Conservation (phyloP, 148 eudicot genomes). For the Amaranthus palmeri region DNA sequence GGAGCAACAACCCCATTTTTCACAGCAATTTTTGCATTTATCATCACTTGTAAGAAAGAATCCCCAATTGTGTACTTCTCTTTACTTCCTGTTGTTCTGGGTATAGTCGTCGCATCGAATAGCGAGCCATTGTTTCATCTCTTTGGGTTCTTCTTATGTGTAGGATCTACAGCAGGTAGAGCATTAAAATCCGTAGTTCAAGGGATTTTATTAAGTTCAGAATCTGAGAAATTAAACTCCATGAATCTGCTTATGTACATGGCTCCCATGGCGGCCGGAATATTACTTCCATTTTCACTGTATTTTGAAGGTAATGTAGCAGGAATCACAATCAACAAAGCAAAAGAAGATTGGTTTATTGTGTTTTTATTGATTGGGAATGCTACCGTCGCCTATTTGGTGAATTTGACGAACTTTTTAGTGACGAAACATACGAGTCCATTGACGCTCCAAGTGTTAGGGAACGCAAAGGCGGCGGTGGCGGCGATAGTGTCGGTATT, state of each 20-base stretch:
- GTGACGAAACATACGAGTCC: constrained; percentile 95
- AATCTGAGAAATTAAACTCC: constrained; percentile 67
- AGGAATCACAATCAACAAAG: constrained; percentile 50
- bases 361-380: constrained; percentile 60
- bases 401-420: constrained; percentile 67
- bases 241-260: constrained; percentile 77
- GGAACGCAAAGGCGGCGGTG: constrained; percentile 86
- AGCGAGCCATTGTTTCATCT: constrained; percentile 72
- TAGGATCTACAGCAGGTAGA: constrained; percentile 77
- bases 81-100: constrained; percentile 65
- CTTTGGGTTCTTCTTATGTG: constrained; percentile 65
- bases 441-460: constrained; percentile 75
- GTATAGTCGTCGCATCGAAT: constrained; percentile 73
- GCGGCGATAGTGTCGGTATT: constrained; percentile 88
- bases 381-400: constrained; percentile 83
- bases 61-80: constrained; percentile 51
- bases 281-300: constrained; percentile 63
- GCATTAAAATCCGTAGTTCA: constrained; percentile 82
- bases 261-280: constrained; percentile 86
- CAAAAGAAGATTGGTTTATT: constrained; percentile 48
- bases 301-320: constrained; percentile 71
- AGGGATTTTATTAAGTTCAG: constrained; percentile 54
- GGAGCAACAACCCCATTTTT: constrained; percentile 91
- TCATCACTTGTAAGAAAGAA: constrained; percentile 64
- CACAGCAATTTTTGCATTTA: constrained; percentile 70